Base-by-base conservation (phyloP, 202 grass and related monocot genomes). In the Digitaria exilis region DNA sequence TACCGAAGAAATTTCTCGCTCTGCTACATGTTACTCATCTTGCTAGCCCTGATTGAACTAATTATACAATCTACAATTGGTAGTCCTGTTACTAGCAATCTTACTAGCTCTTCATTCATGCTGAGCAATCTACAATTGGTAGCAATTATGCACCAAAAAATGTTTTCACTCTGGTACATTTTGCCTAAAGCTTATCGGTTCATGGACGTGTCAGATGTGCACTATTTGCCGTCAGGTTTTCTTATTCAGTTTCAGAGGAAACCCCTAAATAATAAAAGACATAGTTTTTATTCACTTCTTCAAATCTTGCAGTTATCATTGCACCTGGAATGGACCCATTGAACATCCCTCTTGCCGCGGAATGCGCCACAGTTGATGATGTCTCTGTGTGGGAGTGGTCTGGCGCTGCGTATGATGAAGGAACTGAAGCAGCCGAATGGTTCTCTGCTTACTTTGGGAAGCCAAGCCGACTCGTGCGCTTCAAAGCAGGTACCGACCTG, bases 361-460 rank as follows among this genome's bases (percentile, higher is more conserved):
- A 96, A 5, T 70, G 15, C 25, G 0, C 52, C 29, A 75, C 86
- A 12, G 63, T 91, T 11, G 65, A 92, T 32, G 87, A 88, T 9
- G 88, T 98, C 18, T 94, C 89, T 66, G 89, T 96, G 18, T 98
- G 91, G 96, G 96, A 98, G 69, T 96, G 96, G 93, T 96, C 85
- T 28, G 96, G 96, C 56, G 35, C 85, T 51, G 93, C 96, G 3
- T 89, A 91, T 64, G 89, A 98, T 6, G 89, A 92, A 90, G 96
- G 93, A 59, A 25, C 30, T 51, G 83, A 90, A 77, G 93, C 87
- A 2, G 80, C 83, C 4, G 74, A 96, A 80, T 98, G 93, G 93
- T 89, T 98, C 75, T 92, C 93, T 19, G 54, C 31, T 37, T 98
- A 89, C 68, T 90, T 98, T 43, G 93, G 78, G 35, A 98, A 90